Conservation (phyloP, 2,329 filamentous ascomycete species). For the Penicillium sp. region DNA sequence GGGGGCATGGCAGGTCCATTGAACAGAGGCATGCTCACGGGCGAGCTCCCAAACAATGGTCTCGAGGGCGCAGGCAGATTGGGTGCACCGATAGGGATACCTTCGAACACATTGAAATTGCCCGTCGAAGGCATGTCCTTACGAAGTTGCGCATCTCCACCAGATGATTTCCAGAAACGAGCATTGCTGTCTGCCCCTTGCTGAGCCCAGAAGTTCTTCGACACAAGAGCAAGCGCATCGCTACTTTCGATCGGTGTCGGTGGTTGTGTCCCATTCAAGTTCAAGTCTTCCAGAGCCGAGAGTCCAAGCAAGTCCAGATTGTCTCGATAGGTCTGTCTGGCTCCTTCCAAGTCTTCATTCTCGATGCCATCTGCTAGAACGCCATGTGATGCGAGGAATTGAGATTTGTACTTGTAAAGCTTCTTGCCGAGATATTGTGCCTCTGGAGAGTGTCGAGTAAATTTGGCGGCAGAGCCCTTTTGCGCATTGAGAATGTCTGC, state of each 20-base stretch:
- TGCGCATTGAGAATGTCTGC: constrained; percentile 48
- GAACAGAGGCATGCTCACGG: constrained; percentile 37
- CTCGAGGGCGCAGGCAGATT: constrained; percentile 27
- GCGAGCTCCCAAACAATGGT: constrained; percentile 32
- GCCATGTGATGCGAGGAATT: constrained; percentile 45
- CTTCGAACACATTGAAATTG: constrained; percentile 24
- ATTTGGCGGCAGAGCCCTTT: constrained; percentile 35
- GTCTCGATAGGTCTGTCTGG: constrained; percentile 46
- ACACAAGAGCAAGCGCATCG: constrained; percentile 26
- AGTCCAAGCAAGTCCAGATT: constrained; percentile 46
- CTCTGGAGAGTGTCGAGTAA: constrained; percentile 46
- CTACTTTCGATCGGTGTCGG: constrained; percentile 25
- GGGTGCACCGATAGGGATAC: constrained; percentile 27
- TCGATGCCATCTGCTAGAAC: constrained; percentile 43
- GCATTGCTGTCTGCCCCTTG: constrained; percentile 18
- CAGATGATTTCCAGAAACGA: constrained; percentile 16
- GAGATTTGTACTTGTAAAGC: constrained; percentile 46
- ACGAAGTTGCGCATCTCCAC: constrained; percentile 15
- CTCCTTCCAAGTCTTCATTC: constrained; percentile 39
- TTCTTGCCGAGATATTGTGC: constrained; percentile 45
- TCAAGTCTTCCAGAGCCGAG: constrained; percentile 39
- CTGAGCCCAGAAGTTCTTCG: constrained; percentile 15
- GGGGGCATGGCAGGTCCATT: constrained; percentile 25
- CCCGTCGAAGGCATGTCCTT: constrained; percentile 19
- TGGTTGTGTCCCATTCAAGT: constrained; percentile 25